These are phyloP conservation scores for Aquilaria sinensis DNA, from an alignment of 345 rosid genomes.

Conservation along the genomic window DNA sequence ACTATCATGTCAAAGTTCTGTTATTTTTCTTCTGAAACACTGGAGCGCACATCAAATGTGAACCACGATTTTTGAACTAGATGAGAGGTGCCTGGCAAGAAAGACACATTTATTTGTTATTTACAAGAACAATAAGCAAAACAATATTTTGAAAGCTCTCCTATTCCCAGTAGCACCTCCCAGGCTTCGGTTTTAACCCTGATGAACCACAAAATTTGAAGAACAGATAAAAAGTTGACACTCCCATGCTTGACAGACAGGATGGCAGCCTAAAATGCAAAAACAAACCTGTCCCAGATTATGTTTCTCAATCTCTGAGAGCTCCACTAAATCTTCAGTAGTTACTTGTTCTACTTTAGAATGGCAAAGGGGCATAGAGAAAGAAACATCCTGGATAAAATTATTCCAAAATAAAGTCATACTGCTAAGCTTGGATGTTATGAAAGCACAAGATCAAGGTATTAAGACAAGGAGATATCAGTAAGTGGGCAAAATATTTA, in stretches of 20 bases:
- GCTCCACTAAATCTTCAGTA: conserved; percentile 83
- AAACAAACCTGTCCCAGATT: conserved; percentile 86
- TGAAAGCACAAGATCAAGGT: too few species aligned
- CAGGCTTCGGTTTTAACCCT: neutral
- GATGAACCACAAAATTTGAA: neutral
- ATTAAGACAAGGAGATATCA: too few species aligned
- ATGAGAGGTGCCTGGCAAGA: too few species aligned
- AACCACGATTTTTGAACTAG: too few species aligned
- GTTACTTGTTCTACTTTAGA: conserved; percentile 75
- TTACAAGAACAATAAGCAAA: too few species aligned
- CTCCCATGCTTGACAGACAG: neutral
- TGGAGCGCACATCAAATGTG: too few species aligned
- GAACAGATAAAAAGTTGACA: neutral
- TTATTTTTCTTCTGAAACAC: too few species aligned
- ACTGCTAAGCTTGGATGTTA: too few species aligned
- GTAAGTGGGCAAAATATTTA: too few species aligned
- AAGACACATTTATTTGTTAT: too few species aligned
- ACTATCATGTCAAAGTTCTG: too few species aligned
- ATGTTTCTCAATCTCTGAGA: conserved; percentile 88
- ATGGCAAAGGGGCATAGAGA: conserved; percentile 91
- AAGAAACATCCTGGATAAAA: conserved; percentile 60
- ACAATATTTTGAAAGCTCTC: neutral
- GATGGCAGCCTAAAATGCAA: conserved; percentile 12
- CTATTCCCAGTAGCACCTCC: conserved; percentile 9
- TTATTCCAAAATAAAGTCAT: neutral